These are phyloP conservation scores for Beauveria pseudobassiana DNA, from an alignment of 2,329 filamentous ascomycete genomes.

Conservation along the genomic window DNA sequence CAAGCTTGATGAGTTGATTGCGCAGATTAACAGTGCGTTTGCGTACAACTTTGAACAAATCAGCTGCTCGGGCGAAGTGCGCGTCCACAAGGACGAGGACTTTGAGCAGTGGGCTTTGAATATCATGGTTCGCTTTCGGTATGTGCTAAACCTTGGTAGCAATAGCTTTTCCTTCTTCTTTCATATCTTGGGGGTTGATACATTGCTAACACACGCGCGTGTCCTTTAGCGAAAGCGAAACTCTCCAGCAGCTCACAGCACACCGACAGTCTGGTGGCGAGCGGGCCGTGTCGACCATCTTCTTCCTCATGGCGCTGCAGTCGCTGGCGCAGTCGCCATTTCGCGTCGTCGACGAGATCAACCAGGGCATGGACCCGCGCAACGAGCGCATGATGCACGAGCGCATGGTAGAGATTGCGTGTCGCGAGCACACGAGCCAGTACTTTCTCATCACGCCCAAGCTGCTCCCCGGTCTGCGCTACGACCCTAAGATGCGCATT, in stretches of 20 bases:
- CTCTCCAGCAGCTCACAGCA: constrained; percentile 75
- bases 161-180: not conserved
- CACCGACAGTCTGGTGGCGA: constrained; percentile 96
- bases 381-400: constrained; percentile 98
- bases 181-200: not conserved
- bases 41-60: constrained; percentile 91
- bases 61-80: constrained; percentile 85
- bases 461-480: constrained; percentile 75
- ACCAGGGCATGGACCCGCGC: constrained; percentile 97
- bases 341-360: constrained; percentile 98
- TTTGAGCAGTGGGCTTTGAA: constrained; percentile 93
- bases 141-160: constrained; percentile 22
- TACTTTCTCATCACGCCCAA: constrained; percentile 99
- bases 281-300: constrained; percentile 92
- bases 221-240: constrained; percentile 60
- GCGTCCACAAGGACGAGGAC: constrained; percentile 80
- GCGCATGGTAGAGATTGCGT: constrained; percentile 96
- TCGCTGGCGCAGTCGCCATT: constrained; percentile 90
- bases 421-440: constrained; percentile 67
- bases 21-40: constrained; percentile 83
- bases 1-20: constrained; percentile 66
- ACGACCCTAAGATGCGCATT: constrained; percentile 85
- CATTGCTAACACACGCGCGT: constrained; percentile 7
- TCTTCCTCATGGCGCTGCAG: constrained; percentile 97
- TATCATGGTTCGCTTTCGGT: constrained; percentile 93